These are phyloP conservation scores for Lumnitzera racemosa DNA, from an alignment of 345 rosid species.

Conservation along the genomic window DNA sequence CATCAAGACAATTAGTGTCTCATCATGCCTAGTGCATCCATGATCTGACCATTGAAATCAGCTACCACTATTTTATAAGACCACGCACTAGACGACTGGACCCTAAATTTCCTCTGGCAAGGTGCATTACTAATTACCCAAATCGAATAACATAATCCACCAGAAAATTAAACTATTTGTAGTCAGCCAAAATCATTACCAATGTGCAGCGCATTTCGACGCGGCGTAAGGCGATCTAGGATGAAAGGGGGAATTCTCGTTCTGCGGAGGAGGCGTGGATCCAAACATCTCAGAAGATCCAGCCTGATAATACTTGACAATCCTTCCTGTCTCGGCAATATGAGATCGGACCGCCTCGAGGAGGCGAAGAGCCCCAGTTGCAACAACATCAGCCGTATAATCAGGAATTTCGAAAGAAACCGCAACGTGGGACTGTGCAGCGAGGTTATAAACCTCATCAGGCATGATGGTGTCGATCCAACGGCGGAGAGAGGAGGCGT, in stretches of 20 bases:
- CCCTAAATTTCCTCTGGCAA: too few relatives aligned
- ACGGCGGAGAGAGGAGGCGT: slow-evolving; percentile 93
- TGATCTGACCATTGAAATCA: too few relatives aligned
- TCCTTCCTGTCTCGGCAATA: slow-evolving; percentile 58
- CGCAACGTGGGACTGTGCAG: slow-evolving; percentile 92
- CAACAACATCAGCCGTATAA: slow-evolving; percentile 91
- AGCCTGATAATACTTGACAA: slow-evolving; percentile 79
- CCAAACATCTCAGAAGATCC: slow-evolving; percentile 99
- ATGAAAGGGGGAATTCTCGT: slow-evolving; percentile 77
- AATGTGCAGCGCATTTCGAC: slow-evolving; percentile 89
- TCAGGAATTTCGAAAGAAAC: slow-evolving; percentile 97
- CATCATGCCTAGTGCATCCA: too few relatives aligned
- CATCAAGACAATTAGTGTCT: too few relatives aligned
- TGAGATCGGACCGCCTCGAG: slow-evolving; percentile 95
- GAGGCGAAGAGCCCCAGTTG: slow-evolving; percentile 89
- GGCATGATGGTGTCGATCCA: slow-evolving; percentile 87
- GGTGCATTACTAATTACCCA: too few relatives aligned
- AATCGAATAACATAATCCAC: too few relatives aligned
- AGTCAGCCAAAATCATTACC: slow-evolving; percentile 18
- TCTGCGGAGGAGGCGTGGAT: slow-evolving; percentile 83
- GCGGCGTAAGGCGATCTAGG: slow-evolving; percentile 98
- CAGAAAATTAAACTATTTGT: too few relatives aligned
- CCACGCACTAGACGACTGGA: too few relatives aligned
- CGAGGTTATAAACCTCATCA: slow-evolving; percentile 91
- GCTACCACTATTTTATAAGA: too few relatives aligned